A percentile compares a stretch with the other conserved stretches of the same genome.
Evolutionary conservation across 495 filamentous ascomycete genomes (phyloP).

Genomic region (Staphylotrichum longicolle): DNA sequence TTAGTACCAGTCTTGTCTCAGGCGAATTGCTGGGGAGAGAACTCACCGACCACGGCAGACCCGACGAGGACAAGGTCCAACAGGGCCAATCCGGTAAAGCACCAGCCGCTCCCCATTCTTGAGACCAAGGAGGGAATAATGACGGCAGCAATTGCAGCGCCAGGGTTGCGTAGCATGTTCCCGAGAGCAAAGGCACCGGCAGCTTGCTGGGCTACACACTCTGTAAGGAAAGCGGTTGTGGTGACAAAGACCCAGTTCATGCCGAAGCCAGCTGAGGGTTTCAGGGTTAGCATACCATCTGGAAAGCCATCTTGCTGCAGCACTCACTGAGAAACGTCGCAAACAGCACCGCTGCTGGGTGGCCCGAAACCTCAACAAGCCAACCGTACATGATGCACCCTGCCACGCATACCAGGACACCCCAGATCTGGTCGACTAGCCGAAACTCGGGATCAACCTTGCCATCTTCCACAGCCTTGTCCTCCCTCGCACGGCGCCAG

Average conservation of each 20-base stretch:
- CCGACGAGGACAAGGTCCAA: conserved; percentile 13
- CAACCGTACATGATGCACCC: conserved; percentile 18
- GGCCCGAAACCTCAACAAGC: conserved; percentile 1
- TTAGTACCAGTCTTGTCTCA: background rate
- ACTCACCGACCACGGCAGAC: conserved; percentile 18
- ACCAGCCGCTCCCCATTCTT: conserved; percentile 20
- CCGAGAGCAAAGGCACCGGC: conserved; percentile 21
- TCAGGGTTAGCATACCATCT: background rate
- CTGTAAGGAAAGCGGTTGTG: conserved; percentile 19
- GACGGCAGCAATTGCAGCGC: conserved; percentile 13
- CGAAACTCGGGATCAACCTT: conserved; percentile 22
- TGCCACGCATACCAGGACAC: conserved; percentile 14
- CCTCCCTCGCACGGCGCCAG: conserved; percentile 17
- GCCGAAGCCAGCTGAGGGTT: conserved; percentile 11
- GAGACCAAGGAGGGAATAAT: conserved; percentile 14
- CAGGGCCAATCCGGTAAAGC: conserved; percentile 15
- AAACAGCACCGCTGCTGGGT: conserved; percentile 14
- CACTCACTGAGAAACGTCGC: conserved; percentile 17
- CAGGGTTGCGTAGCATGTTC: conserved; percentile 20
- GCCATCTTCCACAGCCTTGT: background rate
- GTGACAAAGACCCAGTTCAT: conserved; percentile 26
- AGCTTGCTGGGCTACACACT: conserved; percentile 22
- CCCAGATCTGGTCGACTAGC: conserved; percentile 21
- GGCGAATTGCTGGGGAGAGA: too few species aligned
- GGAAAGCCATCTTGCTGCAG: background rate